A percentile compares a stretch with the other conserved stretches of the same genome.
These are phyloP conservation scores for Phytophthora chlamydospora DNA, from an alignment of 352 stramenopile species.

Conservation along the genomic window DNA sequence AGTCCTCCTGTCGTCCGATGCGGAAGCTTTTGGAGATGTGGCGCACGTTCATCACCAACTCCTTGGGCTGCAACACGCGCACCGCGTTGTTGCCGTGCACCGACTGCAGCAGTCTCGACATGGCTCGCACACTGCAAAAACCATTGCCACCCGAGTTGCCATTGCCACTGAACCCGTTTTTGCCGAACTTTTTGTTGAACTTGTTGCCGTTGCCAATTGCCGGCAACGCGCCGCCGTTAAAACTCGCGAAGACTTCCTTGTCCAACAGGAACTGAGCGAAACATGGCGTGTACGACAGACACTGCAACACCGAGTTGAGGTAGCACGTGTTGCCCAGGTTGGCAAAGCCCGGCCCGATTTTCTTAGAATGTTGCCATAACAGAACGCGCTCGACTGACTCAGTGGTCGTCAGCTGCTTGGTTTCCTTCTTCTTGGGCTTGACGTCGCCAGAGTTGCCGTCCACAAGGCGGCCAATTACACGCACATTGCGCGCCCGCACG, in stretches of 20 bases:
- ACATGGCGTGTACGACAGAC: slow-evolving; percentile 78
- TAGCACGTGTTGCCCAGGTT: slow-evolving; percentile 97
- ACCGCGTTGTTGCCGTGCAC: slow-evolving; percentile 53
- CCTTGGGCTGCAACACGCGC: slow-evolving; percentile 74
- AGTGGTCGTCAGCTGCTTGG: slow-evolving; percentile 49
- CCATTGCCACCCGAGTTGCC: slow-evolving; percentile 38
- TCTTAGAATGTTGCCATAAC: slow-evolving; percentile 65
- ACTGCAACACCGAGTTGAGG: slow-evolving; percentile 94
- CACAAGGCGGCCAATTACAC: slow-evolving; percentile 42
- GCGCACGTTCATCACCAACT: slow-evolving; percentile 86
- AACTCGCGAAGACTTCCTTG: slow-evolving; percentile 52
- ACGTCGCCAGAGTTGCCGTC: slow-evolving; percentile 28
- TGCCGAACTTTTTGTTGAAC: slow-evolving; percentile 34
- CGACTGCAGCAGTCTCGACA: slow-evolving; percentile 69
- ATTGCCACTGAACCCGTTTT: slow-evolving; percentile 21
- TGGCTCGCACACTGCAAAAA: slow-evolving; percentile 68
- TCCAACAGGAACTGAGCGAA: slow-evolving; percentile 91
- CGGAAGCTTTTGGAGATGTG: slow-evolving; percentile 88
- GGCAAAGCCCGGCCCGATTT: slow-evolving; percentile 81
- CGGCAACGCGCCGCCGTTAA: slow-evolving; percentile 25
- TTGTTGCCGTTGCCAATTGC: slow-evolving; percentile 33
- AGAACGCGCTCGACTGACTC: slow-evolving; percentile 62
- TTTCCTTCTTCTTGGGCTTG: slow-evolving; percentile 32
- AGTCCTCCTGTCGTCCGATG: slow-evolving; percentile 91
- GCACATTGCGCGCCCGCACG: slow-evolving; percentile 63